phyloP scores from a whole-genome alignment of 208 protist species.

The Tritrichomonas foetus region DNA sequence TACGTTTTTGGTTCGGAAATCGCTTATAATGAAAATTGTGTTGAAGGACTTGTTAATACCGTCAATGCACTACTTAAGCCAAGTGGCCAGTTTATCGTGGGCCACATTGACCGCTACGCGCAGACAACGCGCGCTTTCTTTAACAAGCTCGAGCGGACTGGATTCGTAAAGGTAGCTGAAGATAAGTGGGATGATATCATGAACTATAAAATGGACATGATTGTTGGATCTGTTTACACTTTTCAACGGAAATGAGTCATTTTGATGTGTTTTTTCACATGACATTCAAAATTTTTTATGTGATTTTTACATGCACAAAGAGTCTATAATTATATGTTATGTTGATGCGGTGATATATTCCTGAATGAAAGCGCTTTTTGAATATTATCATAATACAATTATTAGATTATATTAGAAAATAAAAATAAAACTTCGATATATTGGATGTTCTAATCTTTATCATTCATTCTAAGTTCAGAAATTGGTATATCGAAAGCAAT shows the following conservation, averaged over 20 bases:
- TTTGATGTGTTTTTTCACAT: too few relatives aligned
- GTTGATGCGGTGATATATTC: too few relatives aligned
- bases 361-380: too few relatives aligned
- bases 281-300: too few relatives aligned
- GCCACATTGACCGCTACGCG: background rate
- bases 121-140: background rate
- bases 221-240: background rate
- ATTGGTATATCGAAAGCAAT: too few relatives aligned
- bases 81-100: background rate
- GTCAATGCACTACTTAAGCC: background rate
- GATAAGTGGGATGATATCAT: background rate
- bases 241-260: constrained; percentile 11
- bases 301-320: too few relatives aligned
- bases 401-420: too few relatives aligned
- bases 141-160: background rate
- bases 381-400: too few relatives aligned
- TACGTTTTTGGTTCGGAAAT: constrained; percentile 2
- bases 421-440: too few relatives aligned
- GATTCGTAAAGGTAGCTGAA: background rate
- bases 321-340: too few relatives aligned
- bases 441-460: too few relatives aligned
- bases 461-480: too few relatives aligned
- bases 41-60: background rate
- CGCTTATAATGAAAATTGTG: constrained; percentile 34
- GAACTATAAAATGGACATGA: constrained; percentile 27